These are phyloP conservation scores for Alternaria sp. DNA, from an alignment of 2,329 filamentous ascomycete species.

Conservation along the genomic window DNA sequence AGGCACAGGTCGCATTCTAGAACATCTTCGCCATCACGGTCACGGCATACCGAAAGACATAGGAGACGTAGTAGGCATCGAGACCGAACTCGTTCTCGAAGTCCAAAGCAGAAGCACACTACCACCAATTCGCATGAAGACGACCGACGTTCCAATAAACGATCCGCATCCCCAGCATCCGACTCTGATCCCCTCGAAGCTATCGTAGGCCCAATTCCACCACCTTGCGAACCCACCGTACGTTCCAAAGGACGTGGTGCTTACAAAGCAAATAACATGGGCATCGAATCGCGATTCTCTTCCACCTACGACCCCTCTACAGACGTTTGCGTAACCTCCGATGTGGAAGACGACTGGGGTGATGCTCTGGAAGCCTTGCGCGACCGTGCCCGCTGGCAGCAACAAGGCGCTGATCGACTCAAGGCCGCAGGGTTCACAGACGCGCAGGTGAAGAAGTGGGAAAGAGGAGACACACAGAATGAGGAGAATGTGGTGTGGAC, in stretches of 20 bases:
- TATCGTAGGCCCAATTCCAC: slow-evolving; percentile 75
- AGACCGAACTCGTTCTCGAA: slow-evolving; percentile 24
- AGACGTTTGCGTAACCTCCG: slow-evolving; percentile 62
- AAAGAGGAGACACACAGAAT: slow-evolving; percentile 67
- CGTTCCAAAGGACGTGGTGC: slow-evolving; percentile 49
- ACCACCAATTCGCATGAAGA: slow-evolving; percentile 1
- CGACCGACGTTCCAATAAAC: slow-evolving; percentile 7
- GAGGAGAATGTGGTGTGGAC: slow-evolving; percentile 77
- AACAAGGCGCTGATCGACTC: slow-evolving; percentile 77
- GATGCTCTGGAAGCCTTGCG: slow-evolving; percentile 78
- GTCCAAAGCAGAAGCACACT: neutral
- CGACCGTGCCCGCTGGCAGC: slow-evolving; percentile 80
- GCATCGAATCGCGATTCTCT: slow-evolving; percentile 83
- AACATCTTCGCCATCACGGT: slow-evolving; percentile 30
- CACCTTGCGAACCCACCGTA: slow-evolving; percentile 56
- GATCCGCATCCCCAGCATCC: slow-evolving; percentile 30
- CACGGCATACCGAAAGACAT: slow-evolving; percentile 22
- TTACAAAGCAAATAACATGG: slow-evolving; percentile 51
- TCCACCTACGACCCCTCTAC: slow-evolving; percentile 66
- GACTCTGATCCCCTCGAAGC: slow-evolving; percentile 77
- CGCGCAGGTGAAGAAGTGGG: slow-evolving; percentile 75
- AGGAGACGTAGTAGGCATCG: slow-evolving; percentile 17
- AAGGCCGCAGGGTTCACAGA: slow-evolving; percentile 81
- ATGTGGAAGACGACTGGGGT: slow-evolving; percentile 75
- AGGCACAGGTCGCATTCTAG: slow-evolving; percentile 28